phyloP scores from a whole-genome alignment of 2,329 filamentous ascomycete species.

The Elsinoe fawcettii region DNA sequence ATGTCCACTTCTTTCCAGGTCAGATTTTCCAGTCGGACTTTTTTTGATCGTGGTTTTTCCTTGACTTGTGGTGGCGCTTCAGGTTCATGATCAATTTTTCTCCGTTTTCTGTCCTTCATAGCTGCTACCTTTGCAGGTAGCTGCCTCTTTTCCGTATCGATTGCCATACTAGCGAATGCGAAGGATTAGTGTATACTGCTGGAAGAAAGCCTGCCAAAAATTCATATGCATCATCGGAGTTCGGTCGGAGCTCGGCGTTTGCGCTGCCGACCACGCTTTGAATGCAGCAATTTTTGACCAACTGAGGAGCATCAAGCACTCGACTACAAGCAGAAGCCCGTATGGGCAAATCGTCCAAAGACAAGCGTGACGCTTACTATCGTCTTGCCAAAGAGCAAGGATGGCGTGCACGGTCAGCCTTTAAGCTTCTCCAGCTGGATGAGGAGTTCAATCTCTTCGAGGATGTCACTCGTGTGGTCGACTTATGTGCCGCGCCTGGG shows the following conservation, averaged over 20 bases:
- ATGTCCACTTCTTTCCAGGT: constrained; percentile 57
- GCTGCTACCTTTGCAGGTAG: constrained; percentile 33
- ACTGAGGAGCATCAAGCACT: neutral
- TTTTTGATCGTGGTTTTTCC: constrained; percentile 19
- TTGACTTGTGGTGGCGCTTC: constrained; percentile 16
- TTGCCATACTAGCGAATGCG: constrained; percentile 5
- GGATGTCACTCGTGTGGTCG: constrained; percentile 83
- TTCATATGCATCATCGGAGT: neutral
- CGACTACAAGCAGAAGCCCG: neutral
- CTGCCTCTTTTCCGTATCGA: constrained; percentile 29
- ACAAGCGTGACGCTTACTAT: constrained; percentile 97
- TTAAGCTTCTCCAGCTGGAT: constrained; percentile 93
- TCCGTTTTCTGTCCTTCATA: constrained; percentile 38
- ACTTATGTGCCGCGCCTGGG: constrained; percentile 89
- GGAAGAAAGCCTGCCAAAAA: neutral
- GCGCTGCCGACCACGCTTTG: neutral
- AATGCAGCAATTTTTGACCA: neutral
- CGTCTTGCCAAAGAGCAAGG: constrained; percentile 97
- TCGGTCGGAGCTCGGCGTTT: constrained; percentile 6
- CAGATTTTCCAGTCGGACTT: constrained; percentile 44
- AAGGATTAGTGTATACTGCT: neutral
- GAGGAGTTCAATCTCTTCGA: constrained; percentile 93
- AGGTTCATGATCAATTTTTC: constrained; percentile 29
- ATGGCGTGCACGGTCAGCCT: constrained; percentile 91
- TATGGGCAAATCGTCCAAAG: constrained; percentile 77